phyloP scores from a whole-genome alignment of 2,329 filamentous ascomycete species.

The Cercospora brassicicola region DNA sequence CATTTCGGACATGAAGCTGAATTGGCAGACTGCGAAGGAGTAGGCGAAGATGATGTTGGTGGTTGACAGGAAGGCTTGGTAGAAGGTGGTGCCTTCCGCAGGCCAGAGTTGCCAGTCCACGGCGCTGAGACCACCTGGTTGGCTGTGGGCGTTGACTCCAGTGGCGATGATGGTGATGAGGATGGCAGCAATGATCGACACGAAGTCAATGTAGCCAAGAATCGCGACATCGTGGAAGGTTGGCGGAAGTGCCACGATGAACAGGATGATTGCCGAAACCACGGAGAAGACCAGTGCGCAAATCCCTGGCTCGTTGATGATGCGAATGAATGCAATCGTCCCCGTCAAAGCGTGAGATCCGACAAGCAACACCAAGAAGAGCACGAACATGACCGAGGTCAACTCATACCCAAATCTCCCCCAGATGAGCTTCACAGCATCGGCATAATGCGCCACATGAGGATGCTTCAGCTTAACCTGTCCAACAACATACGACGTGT shows the following conservation, averaged over 20 bases:
- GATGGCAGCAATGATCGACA: conserved; percentile 40
- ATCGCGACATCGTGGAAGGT: conserved; percentile 40
- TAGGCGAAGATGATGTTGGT: conserved; percentile 71
- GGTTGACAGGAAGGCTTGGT: conserved; percentile 62
- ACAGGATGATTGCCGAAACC: conserved; percentile 45
- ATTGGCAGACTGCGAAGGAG: conserved; percentile 59
- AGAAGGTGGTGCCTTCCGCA: conserved; percentile 44
- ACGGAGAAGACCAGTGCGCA: conserved; percentile 48
- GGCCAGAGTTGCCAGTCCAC: conserved; percentile 42
- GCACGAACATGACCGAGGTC: conserved; percentile 46
- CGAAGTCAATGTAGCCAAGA: conserved; percentile 42
- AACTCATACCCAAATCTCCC: conserved; percentile 47
- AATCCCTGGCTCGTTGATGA: conserved; percentile 40
- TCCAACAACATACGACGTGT: conserved; percentile 62
- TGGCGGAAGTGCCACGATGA: conserved; percentile 40
- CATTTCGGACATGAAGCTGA: conserved; percentile 67
- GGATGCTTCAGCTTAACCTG: conserved; percentile 59
- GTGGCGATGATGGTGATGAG: conserved; percentile 41
- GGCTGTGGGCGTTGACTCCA: conserved; percentile 34
- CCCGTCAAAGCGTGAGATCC: conserved; percentile 49
- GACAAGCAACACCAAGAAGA: conserved; percentile 46
- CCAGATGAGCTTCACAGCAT: conserved; percentile 47
- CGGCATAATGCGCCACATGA: conserved; percentile 47
- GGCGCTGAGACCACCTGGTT: conserved; percentile 34
- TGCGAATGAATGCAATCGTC: conserved; percentile 48